These are phyloP conservation scores for Gossypium stocksii DNA, from an alignment of 345 rosid species.

Conservation along the genomic window DNA sequence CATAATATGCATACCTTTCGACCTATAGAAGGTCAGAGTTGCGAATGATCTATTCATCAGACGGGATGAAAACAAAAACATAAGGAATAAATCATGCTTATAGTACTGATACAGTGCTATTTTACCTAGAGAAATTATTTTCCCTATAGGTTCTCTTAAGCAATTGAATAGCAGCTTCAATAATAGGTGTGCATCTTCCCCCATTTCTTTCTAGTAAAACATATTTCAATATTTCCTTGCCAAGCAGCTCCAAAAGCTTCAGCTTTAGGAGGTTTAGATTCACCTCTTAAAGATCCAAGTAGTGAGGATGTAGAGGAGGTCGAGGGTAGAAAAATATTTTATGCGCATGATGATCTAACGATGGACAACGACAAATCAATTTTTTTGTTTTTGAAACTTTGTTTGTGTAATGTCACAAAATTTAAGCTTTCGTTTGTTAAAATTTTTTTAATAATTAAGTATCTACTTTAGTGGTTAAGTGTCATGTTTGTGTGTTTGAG, in stretches of 20 bases:
- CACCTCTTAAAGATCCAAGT: too few relatives aligned
- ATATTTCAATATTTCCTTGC: slow-evolving; percentile 62
- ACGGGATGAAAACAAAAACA: background rate
- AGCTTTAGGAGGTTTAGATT: background rate
- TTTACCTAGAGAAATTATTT: slow-evolving; percentile 61
- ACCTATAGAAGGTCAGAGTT: background rate
- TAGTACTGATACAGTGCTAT: slow-evolving; percentile 14
- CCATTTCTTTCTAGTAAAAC: slow-evolving; percentile 87
- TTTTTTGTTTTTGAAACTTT: too few relatives aligned
- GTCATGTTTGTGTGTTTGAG: too few relatives aligned
- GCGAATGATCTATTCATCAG: background rate
- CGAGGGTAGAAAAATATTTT: too few relatives aligned
- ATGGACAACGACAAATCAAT: too few relatives aligned
- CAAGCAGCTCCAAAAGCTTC: slow-evolving; percentile 80
- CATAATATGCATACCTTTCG: background rate
- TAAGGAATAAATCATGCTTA: background rate
- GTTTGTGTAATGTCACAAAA: too few relatives aligned
- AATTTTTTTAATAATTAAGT: too few relatives aligned
- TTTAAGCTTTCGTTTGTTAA: too few relatives aligned
- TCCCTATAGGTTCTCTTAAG: slow-evolving; percentile 68
- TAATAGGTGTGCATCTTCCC: slow-evolving; percentile 67
- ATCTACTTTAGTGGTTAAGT: too few relatives aligned
- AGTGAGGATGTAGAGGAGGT: too few relatives aligned
- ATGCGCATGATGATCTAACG: too few relatives aligned
- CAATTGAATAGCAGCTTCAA: slow-evolving; percentile 79